Evolutionary conservation across 345 rosid genomes (phyloP).

Genomic region (Citrus cavaleriei): DNA sequence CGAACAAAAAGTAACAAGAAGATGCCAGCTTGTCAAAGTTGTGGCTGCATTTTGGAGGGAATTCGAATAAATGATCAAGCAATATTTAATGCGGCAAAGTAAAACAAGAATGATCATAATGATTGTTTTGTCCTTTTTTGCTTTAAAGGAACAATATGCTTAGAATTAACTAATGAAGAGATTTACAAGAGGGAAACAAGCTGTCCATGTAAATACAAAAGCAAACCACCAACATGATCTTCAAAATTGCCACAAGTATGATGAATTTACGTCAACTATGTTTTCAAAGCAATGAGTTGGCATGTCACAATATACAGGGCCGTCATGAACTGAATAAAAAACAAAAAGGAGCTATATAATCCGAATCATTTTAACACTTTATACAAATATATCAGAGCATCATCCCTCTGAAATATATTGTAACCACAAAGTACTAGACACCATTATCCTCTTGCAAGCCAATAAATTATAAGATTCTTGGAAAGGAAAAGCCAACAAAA

Average conservation of each 20-base stretch:
- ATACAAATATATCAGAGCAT: neutral
- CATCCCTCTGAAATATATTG: neutral
- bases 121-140: neutral
- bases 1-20: conserved; percentile 95
- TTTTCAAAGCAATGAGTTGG: neutral
- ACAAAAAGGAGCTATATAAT: neutral
- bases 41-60: conserved; percentile 55
- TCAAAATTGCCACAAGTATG: neutral
- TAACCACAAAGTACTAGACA: neutral
- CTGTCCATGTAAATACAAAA: neutral
- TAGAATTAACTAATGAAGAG: neutral
- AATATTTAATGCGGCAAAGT: neutral
- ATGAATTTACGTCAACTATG: neutral
- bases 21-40: conserved; percentile 99
- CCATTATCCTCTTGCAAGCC: neutral
- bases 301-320: neutral
- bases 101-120: neutral
- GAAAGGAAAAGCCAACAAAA: neutral
- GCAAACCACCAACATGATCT: neutral
- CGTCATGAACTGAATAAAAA: neutral
- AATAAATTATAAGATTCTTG: neutral
- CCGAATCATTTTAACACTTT: neutral
- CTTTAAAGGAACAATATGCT: neutral
- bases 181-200: neutral
- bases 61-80: conserved; percentile 5